Evolutionary conservation across 306 rosid species (phyloP), one percentile per base, ranked within the genome.

Genomic region (Rubus parviflorus): DNA sequence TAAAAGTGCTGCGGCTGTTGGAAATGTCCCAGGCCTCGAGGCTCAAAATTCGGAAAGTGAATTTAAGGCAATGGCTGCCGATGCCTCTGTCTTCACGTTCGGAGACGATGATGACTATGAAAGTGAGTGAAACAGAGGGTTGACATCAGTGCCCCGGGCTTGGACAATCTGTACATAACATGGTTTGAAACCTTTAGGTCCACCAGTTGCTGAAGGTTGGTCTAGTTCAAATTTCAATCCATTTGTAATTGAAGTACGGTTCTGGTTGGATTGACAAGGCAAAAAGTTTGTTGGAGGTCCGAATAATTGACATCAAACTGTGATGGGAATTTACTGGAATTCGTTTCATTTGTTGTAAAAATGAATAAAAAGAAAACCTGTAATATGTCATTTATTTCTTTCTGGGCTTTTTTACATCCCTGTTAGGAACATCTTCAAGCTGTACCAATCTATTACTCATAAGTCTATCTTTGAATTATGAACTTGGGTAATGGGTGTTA

Each of bases 51-150:
- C 94, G 1, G 94, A 88, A 74, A 96, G 99, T 76, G 99, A 96
- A 73, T 96, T 92, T 62, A 96, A 96, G 95, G 98, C 96, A 74
- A 92, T 96, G 98, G 99, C 98, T 10, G 99, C 99, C 37, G 99
- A 96, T 91, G 93, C 99, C 46, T 96, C 99, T 23, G 99, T 96
- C 22, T 92, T 96, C 74, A 82, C 98, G 9, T 96, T 96, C 35
- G 99, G 99, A 61, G 98, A 96, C 38, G 99, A 95, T 0, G 99
- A 96, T 73, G 99, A 96, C 84, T 92, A 87, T 6, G 98, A 92
- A 82, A 96, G 97, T 73, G 99, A 93, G 81, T 92, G 83, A 87
- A 82, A 61, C 58, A 30, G 74, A 60, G 45, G 54, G 70, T 54
- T 43, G 51, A 69, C 37, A 5, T 47, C 62, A 58, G 37, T 52